A percentile compares a stretch with the other conserved stretches of the same genome.
These are phyloP conservation scores for Fusarium robinianum DNA, from an alignment of 2,329 filamentous ascomycete species.

Conservation along the genomic window DNA sequence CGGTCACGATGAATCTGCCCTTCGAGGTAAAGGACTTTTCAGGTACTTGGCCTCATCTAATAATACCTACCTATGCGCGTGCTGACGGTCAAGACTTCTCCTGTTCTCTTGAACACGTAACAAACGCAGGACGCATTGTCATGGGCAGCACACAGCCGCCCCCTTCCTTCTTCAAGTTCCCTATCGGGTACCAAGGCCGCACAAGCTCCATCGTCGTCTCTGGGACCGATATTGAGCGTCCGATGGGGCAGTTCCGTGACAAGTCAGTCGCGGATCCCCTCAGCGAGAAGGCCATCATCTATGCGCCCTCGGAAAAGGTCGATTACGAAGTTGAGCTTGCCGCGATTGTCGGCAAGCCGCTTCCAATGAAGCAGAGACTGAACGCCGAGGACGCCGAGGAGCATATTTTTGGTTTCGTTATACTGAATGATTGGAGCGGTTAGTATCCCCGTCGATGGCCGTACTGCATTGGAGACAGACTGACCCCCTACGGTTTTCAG, in stretches of 20 bases:
- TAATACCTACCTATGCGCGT: rapidly evolving
- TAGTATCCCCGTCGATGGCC: conserved; percentile 31
- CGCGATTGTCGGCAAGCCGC: conserved; percentile 49
- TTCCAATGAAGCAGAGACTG: conserved; percentile 43
- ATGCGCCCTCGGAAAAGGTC: conserved; percentile 41
- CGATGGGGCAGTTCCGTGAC: conserved; percentile 49
- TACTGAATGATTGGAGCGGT: conserved; percentile 66
- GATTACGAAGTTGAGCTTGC: conserved; percentile 53
- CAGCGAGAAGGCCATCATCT: conserved; percentile 13
- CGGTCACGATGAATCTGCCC: conserved; percentile 54
- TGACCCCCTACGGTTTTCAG: conserved; percentile 36
- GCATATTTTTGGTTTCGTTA: conserved; percentile 65
- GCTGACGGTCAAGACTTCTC: conserved; percentile 53
- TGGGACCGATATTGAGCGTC: conserved; percentile 52
- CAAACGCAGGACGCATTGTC: conserved; percentile 52
- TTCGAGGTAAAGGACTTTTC: conserved; percentile 59
- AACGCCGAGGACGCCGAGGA: conserved; percentile 54
- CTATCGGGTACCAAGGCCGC: conserved; percentile 58
- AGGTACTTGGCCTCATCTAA: conserved; percentile 17
- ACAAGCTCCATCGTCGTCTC: conserved; percentile 57
- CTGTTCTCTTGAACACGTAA: conserved; percentile 56
- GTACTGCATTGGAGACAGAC: conserved; percentile 6
- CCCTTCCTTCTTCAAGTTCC: conserved; percentile 54
- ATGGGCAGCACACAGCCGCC: conserved; percentile 46
- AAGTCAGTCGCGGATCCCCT: conserved; percentile 14